Percentiles rank a stretch among this genome's conserved stretches.
phyloP scores from a whole-genome alignment of 2,329 filamentous ascomycete species.

The Elsinoe perseae region DNA sequence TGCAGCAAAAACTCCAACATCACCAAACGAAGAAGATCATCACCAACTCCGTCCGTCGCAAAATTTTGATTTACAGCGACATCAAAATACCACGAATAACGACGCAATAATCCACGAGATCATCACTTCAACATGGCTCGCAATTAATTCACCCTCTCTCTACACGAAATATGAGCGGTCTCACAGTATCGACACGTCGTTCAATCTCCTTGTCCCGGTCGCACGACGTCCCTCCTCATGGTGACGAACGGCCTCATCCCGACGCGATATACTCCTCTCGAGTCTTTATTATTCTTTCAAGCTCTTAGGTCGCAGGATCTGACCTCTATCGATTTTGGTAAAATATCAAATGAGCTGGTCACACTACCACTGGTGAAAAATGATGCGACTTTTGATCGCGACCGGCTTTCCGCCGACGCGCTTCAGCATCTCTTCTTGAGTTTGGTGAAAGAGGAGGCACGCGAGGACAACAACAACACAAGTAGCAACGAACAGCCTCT shows the following conservation, averaged over 20 bases:
- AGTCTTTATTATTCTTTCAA: slow-evolving; percentile 79
- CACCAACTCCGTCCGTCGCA: slow-evolving; percentile 12
- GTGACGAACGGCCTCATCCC: slow-evolving; percentile 48
- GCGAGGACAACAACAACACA: slow-evolving; percentile 23
- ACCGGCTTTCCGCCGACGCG: slow-evolving; percentile 67
- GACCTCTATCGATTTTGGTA: slow-evolving; percentile 56
- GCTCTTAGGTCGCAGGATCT: slow-evolving; percentile 62
- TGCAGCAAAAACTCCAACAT: not conserved
- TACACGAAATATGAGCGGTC: slow-evolving; percentile 16
- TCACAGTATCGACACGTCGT: slow-evolving; percentile 11
- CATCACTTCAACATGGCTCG: slow-evolving; percentile 8
- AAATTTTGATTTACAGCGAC: slow-evolving; percentile 2
- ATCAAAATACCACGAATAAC: slow-evolving; percentile 1
- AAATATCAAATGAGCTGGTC: slow-evolving; percentile 66
- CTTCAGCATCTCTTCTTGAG: slow-evolving; percentile 71
- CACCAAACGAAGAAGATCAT: slow-evolving; percentile 6
- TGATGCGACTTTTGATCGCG: slow-evolving; percentile 62
- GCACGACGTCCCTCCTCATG: slow-evolving; percentile 20
- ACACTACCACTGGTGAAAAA: slow-evolving; percentile 65
- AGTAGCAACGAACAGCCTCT: slow-evolving; percentile 20
- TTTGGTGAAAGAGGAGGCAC: slow-evolving; percentile 66
- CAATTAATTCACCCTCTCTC: slow-evolving; percentile 7
- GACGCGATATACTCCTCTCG: slow-evolving; percentile 71
- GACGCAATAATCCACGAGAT: not conserved
- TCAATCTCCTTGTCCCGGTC: slow-evolving; percentile 17